phyloP scores from a whole-genome alignment of 352 stramenopile species.

The Thalassiosira gravida region DNA sequence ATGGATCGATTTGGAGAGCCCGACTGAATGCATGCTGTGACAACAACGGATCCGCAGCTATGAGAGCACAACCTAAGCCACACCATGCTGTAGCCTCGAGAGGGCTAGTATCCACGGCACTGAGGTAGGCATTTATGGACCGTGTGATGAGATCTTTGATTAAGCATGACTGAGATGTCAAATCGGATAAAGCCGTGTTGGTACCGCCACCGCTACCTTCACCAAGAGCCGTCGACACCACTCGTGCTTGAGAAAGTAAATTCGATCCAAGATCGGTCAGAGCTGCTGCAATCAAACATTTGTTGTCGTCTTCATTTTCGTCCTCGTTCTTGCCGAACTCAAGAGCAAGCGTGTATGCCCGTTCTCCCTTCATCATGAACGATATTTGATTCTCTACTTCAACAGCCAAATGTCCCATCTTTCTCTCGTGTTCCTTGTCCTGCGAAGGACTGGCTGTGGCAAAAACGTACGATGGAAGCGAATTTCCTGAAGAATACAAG shows the following conservation, averaged over 20 bases:
- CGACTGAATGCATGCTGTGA: too few relatives aligned
- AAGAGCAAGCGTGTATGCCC: constrained; percentile 56
- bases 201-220: constrained; percentile 33
- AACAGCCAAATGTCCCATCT: neutral
- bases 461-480: constrained; percentile 71
- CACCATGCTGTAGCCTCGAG: too few relatives aligned
- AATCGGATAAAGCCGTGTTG: constrained; percentile 23
- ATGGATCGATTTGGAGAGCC: too few relatives aligned
- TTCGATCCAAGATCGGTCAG: constrained; percentile 62
- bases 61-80: too few relatives aligned
- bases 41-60: too few relatives aligned
- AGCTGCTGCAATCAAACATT: constrained; percentile 44
- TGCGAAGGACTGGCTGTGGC: constrained; percentile 2
- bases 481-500: constrained; percentile 70
- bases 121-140: too few relatives aligned
- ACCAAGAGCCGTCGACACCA: constrained; percentile 26
- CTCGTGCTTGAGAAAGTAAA: constrained; percentile 69
- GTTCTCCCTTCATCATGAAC: constrained; percentile 66
- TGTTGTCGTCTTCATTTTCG: constrained; percentile 43
- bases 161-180: constrained; percentile 11
- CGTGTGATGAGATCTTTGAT: constrained; percentile 49
- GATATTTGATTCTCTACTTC: constrained; percentile 51
- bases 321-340: constrained; percentile 23
- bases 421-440: constrained; percentile 7
- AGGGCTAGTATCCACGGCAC: too few relatives aligned